Evolutionary conservation across 805 yeast species (phyloP).

Genomic region (Scheffersomyces amazonensis): DNA sequence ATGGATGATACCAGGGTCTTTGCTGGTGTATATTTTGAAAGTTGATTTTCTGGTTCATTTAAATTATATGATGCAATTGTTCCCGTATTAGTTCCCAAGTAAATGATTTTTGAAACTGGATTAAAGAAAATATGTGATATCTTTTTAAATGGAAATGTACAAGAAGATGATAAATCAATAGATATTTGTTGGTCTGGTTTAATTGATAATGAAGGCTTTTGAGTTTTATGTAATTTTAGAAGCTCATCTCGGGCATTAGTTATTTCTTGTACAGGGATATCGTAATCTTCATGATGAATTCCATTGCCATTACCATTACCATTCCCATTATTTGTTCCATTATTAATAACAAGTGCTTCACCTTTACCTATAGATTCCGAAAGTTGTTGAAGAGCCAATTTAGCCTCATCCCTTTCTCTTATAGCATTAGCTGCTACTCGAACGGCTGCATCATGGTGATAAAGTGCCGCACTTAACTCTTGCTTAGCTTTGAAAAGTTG

Average conservation of each 20-base stretch:
- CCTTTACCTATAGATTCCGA: constrained; percentile 38
- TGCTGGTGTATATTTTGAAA: constrained; percentile 4
- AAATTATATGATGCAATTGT: constrained; percentile 8
- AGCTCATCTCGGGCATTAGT: constrained; percentile 28
- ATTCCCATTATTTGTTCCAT: not conserved
- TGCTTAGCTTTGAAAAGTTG: constrained; percentile 64
- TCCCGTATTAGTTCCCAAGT: constrained; percentile 8
- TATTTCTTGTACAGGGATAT: constrained; percentile 19
- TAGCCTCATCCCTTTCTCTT: constrained; percentile 75
- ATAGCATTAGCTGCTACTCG: constrained; percentile 75
- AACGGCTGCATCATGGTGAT: constrained; percentile 87
- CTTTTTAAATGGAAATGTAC: constrained; percentile 11
- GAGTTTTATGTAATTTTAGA: constrained; percentile 33
- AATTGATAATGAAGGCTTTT: constrained; percentile 15
- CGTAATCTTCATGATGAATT: constrained; percentile 1
- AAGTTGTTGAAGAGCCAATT: constrained; percentile 58
- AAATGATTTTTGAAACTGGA: not conserved
- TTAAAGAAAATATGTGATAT: constrained; percentile 4
- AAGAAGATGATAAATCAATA: constrained; percentile 6
- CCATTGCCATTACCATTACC: not conserved
- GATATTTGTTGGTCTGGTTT: constrained; percentile 11
- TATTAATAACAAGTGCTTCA: constrained; percentile 3
- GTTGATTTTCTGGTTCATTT: not conserved
- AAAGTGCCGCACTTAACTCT: constrained; percentile 73
- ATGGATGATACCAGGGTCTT: constrained; percentile 14